Evolutionary conservation across 208 protist species (phyloP).

Genomic region (Leishmania arabica): DNA sequence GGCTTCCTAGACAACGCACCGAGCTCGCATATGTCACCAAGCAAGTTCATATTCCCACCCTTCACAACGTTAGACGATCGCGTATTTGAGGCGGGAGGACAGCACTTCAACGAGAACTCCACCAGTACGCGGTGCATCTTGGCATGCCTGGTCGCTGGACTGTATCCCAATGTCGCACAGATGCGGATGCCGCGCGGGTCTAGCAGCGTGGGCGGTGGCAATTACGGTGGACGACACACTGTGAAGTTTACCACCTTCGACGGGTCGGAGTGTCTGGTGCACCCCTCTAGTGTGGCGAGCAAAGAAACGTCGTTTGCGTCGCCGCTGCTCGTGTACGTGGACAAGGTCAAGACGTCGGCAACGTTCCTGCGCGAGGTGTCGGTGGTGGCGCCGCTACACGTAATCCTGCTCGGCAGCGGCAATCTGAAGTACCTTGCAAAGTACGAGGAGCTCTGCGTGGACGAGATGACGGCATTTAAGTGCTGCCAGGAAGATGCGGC

Average conservation of each 20-base stretch:
- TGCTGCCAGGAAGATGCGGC: conserved; percentile 80
- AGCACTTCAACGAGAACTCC: conserved; percentile 85
- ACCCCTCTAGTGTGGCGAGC: conserved; percentile 91
- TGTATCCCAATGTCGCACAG: conserved; percentile 95
- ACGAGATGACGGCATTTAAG: conserved; percentile 77
- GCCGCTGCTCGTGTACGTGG: conserved; percentile 92
- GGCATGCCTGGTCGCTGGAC: conserved; percentile 92
- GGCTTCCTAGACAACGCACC: conserved; percentile 79
- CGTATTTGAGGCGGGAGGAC: conserved; percentile 86
- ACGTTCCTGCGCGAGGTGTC: conserved; percentile 93
- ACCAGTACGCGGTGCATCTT: conserved; percentile 85
- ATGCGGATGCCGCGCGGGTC: conserved; percentile 38
- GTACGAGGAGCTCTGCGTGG: conserved; percentile 85
- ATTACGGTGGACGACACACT: conserved; percentile 13
- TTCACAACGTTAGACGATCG: conserved; percentile 71
- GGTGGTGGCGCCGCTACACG: conserved; percentile 87
- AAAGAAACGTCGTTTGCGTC: conserved; percentile 68
- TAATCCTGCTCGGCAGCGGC: conserved; percentile 94
- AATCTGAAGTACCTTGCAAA: conserved; percentile 75
- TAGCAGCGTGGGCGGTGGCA: neutral
- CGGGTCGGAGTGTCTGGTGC: conserved; percentile 83
- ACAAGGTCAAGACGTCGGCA: conserved; percentile 94
- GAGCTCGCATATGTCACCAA: conserved; percentile 16
- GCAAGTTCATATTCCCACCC: conserved; percentile 66
- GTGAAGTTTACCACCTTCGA: conserved; percentile 69